These are phyloP conservation scores for Aphanoascus verrucosus DNA, from an alignment of 2,329 filamentous ascomycete genomes.

Conservation along the genomic window DNA sequence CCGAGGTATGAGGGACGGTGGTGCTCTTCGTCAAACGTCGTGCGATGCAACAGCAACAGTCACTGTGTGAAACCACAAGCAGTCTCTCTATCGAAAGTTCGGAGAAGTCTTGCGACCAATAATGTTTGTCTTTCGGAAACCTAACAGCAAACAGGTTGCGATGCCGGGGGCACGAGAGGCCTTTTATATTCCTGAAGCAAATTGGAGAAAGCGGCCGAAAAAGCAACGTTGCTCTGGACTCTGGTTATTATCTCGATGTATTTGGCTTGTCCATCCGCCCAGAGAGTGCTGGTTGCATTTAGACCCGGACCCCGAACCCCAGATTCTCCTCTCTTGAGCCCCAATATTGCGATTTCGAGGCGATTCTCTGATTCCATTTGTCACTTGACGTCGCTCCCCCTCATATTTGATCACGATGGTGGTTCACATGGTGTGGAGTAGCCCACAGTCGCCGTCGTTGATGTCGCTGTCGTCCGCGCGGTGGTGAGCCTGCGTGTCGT, in stretches of 20 bases:
- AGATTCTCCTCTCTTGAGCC: not conserved
- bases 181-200: too few relatives aligned
- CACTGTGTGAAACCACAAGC: not conserved
- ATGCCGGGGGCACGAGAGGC: too few relatives aligned
- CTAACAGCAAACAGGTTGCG: too few relatives aligned
- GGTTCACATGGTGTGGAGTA: slow-evolving; percentile 3
- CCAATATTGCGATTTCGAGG: not conserved
- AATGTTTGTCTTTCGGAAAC: too few relatives aligned
- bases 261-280: too few relatives aligned
- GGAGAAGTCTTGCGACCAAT: not conserved
- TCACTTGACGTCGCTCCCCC: not conserved
- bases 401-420: not conserved
- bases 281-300: not conserved
- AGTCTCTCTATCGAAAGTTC: not conserved
- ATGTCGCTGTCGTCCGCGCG: not conserved
- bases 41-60: not conserved
- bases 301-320: not conserved
- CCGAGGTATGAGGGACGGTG: not conserved
- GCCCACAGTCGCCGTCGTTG: not conserved
- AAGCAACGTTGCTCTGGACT: too few relatives aligned
- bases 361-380: not conserved
- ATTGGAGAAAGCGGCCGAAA: too few relatives aligned
- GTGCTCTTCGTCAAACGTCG: not conserved
- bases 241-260: too few relatives aligned
- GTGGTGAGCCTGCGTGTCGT: not conserved